phyloP scores from a whole-genome alignment of 2,329 filamentous ascomycete species.

The Fusarium redolens region DNA sequence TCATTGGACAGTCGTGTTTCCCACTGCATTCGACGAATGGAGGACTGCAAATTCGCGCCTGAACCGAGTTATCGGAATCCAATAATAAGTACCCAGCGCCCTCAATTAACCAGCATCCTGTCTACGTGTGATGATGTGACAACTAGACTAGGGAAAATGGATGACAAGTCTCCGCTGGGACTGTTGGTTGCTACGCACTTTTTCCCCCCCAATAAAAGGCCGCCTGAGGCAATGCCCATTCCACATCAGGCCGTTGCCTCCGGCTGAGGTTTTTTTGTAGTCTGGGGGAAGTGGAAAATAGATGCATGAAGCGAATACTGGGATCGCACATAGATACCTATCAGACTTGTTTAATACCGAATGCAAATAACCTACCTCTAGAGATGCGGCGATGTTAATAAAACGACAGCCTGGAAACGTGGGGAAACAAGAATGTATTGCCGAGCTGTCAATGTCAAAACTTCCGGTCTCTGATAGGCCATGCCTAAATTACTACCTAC shows the following conservation, averaged over 20 bases:
- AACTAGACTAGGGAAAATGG: neutral
- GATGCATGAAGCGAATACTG: neutral
- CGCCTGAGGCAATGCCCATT: neutral
- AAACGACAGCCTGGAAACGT: neutral
- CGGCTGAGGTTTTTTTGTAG: neutral
- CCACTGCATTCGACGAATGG: neutral
- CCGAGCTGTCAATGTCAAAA: neutral
- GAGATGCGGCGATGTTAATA: neutral
- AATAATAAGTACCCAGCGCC: neutral
- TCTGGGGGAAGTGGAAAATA: neutral
- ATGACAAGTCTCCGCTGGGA: neutral
- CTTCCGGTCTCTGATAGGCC: neutral
- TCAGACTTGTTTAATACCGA: neutral
- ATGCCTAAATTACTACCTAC: no score
- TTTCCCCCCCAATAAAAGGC: neutral
- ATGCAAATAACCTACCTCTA: neutral
- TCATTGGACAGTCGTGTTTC: neutral
- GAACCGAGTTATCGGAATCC: slow-evolving; percentile 10
- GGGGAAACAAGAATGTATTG: neutral
- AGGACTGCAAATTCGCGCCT: slow-evolving; percentile 1
- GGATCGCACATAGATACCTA: neutral
- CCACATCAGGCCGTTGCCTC: neutral
- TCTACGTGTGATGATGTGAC: slow-evolving; percentile 13
- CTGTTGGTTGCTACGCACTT: neutral
- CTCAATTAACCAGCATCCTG: neutral